phyloP scores from a whole-genome alignment of 306 rosid genomes.

The Begonia fuchsioides region DNA sequence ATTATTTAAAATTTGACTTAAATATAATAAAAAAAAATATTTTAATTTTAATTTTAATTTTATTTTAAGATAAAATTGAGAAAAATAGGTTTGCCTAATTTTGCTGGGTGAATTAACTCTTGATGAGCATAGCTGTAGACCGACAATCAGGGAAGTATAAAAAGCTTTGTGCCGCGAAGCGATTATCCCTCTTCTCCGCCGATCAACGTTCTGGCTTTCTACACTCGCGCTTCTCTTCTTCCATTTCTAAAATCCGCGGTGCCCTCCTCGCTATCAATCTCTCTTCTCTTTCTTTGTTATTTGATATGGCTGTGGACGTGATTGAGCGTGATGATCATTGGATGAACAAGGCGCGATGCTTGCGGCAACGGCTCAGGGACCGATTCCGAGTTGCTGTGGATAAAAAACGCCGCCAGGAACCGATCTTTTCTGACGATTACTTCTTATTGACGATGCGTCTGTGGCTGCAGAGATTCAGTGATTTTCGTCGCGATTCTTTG shows the following conservation, averaged over 20 bases:
- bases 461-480: conserved; percentile 50
- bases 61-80: too few relatives aligned
- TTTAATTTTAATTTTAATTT: too few relatives aligned
- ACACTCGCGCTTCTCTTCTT: conserved; percentile 12
- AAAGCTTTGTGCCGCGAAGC: background rate
- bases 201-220: conserved; percentile 4
- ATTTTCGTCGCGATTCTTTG: conserved; percentile 56
- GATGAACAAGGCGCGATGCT: conserved; percentile 64
- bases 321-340: conserved; percentile 71
- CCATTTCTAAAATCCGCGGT: background rate
- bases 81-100: too few relatives aligned
- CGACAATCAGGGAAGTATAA: background rate
- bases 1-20: too few relatives aligned
- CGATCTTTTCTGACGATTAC: conserved; percentile 27
- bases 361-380: conserved; percentile 52
- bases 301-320: conserved; percentile 32
- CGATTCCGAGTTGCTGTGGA: conserved; percentile 84
- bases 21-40: too few relatives aligned
- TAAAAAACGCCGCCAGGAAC: conserved; percentile 44
- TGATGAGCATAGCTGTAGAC: background rate
- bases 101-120: too few relatives aligned
- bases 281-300: conserved; percentile 4
- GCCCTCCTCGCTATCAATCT: background rate
- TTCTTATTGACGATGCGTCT: conserved; percentile 50
- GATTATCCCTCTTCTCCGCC: background rate